These are phyloP conservation scores for Trichosporon faecale DNA, from an alignment of 1,284 basidiomycete genomes.

Conservation along the genomic window DNA sequence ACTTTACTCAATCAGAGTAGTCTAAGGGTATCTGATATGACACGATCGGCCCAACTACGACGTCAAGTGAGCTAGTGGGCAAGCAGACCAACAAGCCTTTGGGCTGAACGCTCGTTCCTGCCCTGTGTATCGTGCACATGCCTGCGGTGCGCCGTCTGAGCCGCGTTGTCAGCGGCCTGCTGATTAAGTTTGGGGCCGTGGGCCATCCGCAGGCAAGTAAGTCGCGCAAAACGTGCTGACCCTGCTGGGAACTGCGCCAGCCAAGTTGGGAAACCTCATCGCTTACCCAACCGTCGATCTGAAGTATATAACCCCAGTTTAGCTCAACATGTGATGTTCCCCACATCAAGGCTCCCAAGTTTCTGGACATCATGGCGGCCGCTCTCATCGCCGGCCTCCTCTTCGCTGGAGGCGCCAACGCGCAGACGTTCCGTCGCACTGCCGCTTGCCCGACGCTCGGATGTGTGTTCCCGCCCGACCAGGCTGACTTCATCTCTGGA, in stretches of 20 bases:
- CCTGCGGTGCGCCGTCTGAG: no score
- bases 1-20: not conserved
- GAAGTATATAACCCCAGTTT: not conserved
- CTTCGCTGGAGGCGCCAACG: slow-evolving; percentile 31
- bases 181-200: slow-evolving; percentile 5
- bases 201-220: not conserved
- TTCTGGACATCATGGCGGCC: not conserved
- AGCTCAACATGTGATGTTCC: not conserved
- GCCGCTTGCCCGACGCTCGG: slow-evolving; percentile 50
- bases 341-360: not conserved
- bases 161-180: no score
- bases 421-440: slow-evolving; percentile 50
- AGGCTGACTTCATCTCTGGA: slow-evolving; percentile 46
- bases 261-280: not conserved
- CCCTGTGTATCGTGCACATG: not conserved
- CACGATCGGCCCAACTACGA: not conserved
- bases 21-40: not conserved
- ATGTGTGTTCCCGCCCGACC: slow-evolving; percentile 49
- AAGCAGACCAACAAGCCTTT: not conserved
- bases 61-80: not conserved
- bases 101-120: not conserved
- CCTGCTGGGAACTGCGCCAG: not conserved
- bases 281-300: not conserved
- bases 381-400: slow-evolving; percentile 24
- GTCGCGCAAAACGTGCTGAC: not conserved